phyloP scores from a whole-genome alignment of 2,329 filamentous ascomycete species.

The Lithohypha guttulata region DNA sequence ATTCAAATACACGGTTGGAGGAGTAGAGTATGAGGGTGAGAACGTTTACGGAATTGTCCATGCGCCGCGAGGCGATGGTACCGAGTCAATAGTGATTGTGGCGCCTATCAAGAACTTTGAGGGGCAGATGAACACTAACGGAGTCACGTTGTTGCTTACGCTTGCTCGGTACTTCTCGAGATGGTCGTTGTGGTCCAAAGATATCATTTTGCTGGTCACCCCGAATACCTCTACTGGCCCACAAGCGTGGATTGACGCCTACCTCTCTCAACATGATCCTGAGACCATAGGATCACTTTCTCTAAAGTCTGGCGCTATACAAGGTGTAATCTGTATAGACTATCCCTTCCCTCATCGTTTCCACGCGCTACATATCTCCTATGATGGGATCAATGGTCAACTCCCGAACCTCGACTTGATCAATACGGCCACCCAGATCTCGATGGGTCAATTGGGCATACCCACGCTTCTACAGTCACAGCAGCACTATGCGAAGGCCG shows the following conservation, averaged over 20 bases:
- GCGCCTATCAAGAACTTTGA: conserved; percentile 79
- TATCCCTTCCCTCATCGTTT: conserved; percentile 79
- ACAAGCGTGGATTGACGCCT: conserved; percentile 95
- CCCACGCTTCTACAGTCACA: conserved; percentile 59
- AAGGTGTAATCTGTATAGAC: conserved; percentile 87
- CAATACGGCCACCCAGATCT: conserved; percentile 83
- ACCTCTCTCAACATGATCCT: conserved; percentile 77
- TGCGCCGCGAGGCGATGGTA: conserved; percentile 88
- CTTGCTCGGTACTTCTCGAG: conserved; percentile 90
- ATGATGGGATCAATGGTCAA: conserved; percentile 92
- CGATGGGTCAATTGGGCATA: conserved; percentile 85
- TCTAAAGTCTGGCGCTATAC: conserved; percentile 83
- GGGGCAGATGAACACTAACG: conserved; percentile 69
- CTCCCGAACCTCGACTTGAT: conserved; percentile 91
- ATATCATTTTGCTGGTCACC: conserved; percentile 85
- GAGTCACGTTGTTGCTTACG: conserved; percentile 74
- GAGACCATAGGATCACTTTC: conserved; percentile 62
- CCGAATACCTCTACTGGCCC: conserved; percentile 82
- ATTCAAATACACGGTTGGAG: conserved; percentile 74
- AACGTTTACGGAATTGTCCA: conserved; percentile 92
- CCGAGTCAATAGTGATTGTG: conserved; percentile 88
- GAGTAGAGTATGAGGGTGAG: conserved; percentile 63
- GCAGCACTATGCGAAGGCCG: conserved; percentile 53
- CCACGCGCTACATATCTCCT: conserved; percentile 78
- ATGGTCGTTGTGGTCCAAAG: conserved; percentile 98